Base-by-base conservation (phyloP, 345 rosid genomes). In the Salix brachista region DNA sequence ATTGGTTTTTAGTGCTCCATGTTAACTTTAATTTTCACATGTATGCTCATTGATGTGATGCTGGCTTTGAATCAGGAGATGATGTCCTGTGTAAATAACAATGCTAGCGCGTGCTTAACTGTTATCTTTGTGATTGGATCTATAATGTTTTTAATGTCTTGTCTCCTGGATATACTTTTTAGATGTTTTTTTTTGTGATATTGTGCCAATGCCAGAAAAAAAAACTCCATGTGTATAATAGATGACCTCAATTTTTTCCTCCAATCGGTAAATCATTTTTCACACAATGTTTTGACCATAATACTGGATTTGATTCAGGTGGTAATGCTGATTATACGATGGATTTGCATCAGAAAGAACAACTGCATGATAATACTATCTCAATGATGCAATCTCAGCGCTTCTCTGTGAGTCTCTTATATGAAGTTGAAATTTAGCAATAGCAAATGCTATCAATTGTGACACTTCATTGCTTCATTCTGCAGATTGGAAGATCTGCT, bases 361-460 rank as follows among this genome's bases (percentile, higher is more conserved):
- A 92, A 84, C 89, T 96, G 81, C 98, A 91, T 81, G 98, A 96
- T 74, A 96, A 87, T 85, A 74, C 98, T 30, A 85, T 91, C 91
- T 89, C 99, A 69, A 88, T 94, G 97, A 92, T 96, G 96, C 99
- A 92, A 83, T 90, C 97, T 75, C 99, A 96, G 86, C 97, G 91
- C 87, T 94, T 92, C 81, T 87, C 97, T 70, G 99, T 96, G 84
- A 86, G 99, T 81, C 69, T 48, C 64, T 41, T 17, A 62, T 66
- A 26, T 72, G 32, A 16, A 30, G 65, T 37, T 10, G 26, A 39
- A 70, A 62, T 71, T 76, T 25, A 69, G 50, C 65, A 62, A 12
- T 54, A 77, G 62, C 56, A 73, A 30, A 28, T 56, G 14, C 11
- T 50, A 48, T 65, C 9, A 72, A 32, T 46, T 75, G 28, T 44